A percentile compares a stretch with the other conserved stretches of the same genome.
Conservation (phyloP, 805 yeast genomes). For the Candida sanyiensis region DNA sequence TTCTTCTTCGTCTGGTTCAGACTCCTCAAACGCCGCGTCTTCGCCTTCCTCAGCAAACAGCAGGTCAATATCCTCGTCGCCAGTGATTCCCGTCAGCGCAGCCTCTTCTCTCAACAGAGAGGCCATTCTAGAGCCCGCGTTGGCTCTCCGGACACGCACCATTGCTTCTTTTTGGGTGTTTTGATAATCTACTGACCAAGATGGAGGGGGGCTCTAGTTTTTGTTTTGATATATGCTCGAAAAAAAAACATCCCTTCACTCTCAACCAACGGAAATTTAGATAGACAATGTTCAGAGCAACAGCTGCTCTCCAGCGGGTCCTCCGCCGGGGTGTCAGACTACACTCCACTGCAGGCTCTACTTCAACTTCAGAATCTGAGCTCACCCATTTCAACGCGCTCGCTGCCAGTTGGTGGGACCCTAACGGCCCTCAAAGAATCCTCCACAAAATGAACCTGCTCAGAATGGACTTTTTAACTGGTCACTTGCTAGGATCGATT, state of each 20-base stretch:
- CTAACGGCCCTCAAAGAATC: slow-evolving; percentile 86
- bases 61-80: slow-evolving; percentile 70
- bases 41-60: slow-evolving; percentile 61
- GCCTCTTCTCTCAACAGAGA: slow-evolving; percentile 68
- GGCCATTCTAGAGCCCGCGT: slow-evolving; percentile 84
- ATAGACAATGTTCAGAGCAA: not conserved
- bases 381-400: slow-evolving; percentile 75
- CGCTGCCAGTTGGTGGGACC: slow-evolving; percentile 99
- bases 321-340: not conserved
- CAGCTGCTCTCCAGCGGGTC: not conserved
- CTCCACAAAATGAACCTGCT: slow-evolving; percentile 90
- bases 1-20: slow-evolving; percentile 27
- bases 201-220: too few relatives aligned
- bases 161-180: slow-evolving; percentile 27
- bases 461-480: slow-evolving; percentile 79
- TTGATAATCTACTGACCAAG: too few relatives aligned
- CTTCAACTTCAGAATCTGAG: slow-evolving; percentile 54
- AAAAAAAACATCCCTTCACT: too few relatives aligned
- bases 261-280: too few relatives aligned
- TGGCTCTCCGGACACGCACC: slow-evolving; percentile 71
- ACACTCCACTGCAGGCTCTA: slow-evolving; percentile 7
- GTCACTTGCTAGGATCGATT: slow-evolving; percentile 38
- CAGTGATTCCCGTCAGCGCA: slow-evolving; percentile 42
- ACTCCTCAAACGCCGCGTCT: slow-evolving; percentile 35
- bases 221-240: too few relatives aligned